A percentile compares a stretch with the other conserved stretches of the same genome.
Conservation (phyloP, 768 basidiomycete species). For the Nidularia pulvinata region DNA sequence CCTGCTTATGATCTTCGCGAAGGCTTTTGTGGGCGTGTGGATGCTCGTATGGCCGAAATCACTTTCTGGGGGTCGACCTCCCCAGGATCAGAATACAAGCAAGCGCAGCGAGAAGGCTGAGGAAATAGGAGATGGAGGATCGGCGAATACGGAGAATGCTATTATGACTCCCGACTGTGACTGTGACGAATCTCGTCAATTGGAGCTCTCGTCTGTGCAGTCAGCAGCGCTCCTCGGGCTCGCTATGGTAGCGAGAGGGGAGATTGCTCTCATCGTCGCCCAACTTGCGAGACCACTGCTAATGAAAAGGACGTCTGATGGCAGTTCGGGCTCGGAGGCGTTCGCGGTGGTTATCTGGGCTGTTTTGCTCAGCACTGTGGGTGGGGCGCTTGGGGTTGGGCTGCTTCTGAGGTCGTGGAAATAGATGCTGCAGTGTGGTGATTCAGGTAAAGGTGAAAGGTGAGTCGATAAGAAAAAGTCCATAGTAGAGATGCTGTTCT, state of each 20-base stretch:
- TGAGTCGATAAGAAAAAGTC: too few relatives aligned
- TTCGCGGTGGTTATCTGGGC: conserved; percentile 61
- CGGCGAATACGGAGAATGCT: background rate
- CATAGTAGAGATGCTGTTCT: too few relatives aligned
- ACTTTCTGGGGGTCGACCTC: background rate
- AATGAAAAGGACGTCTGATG: conserved; percentile 3
- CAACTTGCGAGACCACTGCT: conserved; percentile 35
- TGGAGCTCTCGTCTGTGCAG: background rate
- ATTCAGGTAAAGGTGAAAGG: too few relatives aligned
- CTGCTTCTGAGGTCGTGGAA: background rate
- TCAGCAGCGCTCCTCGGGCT: conserved; percentile 38
- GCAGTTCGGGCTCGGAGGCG: conserved; percentile 33
- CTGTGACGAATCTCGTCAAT: background rate
- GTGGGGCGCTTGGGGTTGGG: conserved; percentile 38
- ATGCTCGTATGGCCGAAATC: conserved; percentile 31
- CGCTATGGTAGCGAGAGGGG: conserved; percentile 68
- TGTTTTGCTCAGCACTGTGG: conserved; percentile 50
- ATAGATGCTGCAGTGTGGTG: too few relatives aligned
- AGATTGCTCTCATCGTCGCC: conserved; percentile 66
- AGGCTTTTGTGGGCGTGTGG: conserved; percentile 47
- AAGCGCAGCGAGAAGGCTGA: background rate
- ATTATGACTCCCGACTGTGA: background rate
- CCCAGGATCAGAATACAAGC: background rate
- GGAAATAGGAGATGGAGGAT: background rate
- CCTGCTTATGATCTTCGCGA: conserved; percentile 55